Base-by-base conservation (phyloP, 768 basidiomycete species). In the Filobasidium floriforme region DNA sequence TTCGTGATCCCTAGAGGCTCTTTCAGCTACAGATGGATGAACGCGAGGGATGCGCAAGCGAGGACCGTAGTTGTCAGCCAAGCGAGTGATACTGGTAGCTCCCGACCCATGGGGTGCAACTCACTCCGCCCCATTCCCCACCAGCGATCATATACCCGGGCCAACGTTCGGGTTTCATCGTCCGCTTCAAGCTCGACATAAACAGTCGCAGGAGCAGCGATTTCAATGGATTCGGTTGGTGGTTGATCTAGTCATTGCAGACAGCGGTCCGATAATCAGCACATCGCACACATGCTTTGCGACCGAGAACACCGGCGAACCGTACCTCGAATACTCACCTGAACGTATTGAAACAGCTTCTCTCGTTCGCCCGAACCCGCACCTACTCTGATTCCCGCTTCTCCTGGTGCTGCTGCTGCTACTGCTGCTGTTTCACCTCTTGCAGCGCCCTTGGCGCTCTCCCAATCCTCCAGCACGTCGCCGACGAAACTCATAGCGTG, bases 201-300 rank as follows among this genome's bases (percentile, higher is more conserved):
- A 92, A 94, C 63, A 97, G 80, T 60, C 87, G 86, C 61, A 97
- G 88, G 40, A 98, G 85, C 75, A 92, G 84, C 0, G 89, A 89
- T 80, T 96, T 96, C 69, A 98, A 84, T 6, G 89, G 80, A 79
- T 98, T 98, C 77, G 92, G 89, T 80, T 98, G 94, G 29, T 94
- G 82, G 79, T 98, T 98, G 76, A 97, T 86, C 82, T 82, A 72
- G 12, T 41, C 1, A 26, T 51, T 51, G 9, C 32, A 3, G 9
- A 4, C 32, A 37, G 9, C 3, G 19, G 46, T 51, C 5, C 6
- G 5, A 51, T 51, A 28, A 55, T 24, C 1, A 40, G 60, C 43
- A n/a, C n/a, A n/a, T n/a, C n/a, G n/a, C n/a, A n/a, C n/a, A n/a
- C n/a, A n/a, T n/a, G n/a, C n/a, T n/a, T n/a, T n/a, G n/a, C n/a